These are phyloP conservation scores for Cystoisospora suis DNA, from an alignment of 169 alveolate species.

Conservation along the genomic window DNA sequence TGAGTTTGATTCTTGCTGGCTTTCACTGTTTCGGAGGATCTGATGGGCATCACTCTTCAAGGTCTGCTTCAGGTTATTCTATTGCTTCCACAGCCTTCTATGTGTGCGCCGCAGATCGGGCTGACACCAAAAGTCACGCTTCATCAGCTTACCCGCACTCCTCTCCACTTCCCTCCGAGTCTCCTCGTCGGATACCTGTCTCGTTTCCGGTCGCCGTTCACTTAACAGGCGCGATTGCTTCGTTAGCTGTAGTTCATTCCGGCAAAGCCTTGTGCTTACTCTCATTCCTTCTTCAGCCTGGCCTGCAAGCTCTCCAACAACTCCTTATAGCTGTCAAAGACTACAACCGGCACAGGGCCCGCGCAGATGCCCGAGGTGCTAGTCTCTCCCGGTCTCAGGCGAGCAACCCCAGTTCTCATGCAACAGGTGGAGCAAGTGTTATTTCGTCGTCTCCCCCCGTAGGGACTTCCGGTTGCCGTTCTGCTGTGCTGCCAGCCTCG, in stretches of 20 bases:
- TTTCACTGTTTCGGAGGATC: no score
- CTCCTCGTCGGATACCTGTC: constrained; percentile 30
- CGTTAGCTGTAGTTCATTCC: background rate
- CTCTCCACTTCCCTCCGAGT: no score
- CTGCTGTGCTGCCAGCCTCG: no score
- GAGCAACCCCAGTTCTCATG: no score
- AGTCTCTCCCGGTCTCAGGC: no score
- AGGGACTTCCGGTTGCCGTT: background rate
- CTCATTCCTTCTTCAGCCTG: background rate
- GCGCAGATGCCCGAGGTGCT: background rate
- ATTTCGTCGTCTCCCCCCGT: background rate
- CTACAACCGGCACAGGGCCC: no score
- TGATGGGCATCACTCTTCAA: no score
- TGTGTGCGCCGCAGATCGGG: constrained; percentile 9
- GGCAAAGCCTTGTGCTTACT: background rate
- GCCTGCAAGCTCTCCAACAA: constrained; percentile 9
- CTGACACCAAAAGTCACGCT: no score
- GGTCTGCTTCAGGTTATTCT: no score
- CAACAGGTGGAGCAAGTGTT: background rate
- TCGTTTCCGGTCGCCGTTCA: background rate
- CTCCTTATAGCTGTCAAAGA: no score
- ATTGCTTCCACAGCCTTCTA: background rate
- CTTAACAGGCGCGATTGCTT: background rate
- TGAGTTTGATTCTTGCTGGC: constrained; percentile 20
- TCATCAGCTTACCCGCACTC: no score